Base-by-base conservation (phyloP, 2,329 filamentous ascomycete species). In the Fusarium brevicatenulatum region DNA sequence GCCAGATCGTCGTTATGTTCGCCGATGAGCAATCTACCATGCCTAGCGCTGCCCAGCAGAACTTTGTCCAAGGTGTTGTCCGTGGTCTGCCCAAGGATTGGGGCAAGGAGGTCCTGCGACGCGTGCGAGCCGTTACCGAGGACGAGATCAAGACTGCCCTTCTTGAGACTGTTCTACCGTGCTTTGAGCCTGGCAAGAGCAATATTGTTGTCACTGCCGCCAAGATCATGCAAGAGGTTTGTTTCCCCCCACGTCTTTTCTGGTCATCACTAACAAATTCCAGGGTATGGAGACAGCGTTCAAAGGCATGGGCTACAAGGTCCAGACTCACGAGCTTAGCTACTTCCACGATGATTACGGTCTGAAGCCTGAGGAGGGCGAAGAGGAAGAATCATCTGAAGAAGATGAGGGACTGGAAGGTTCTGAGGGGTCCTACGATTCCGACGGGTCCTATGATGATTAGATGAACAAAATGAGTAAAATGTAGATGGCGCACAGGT, bases 261-360 rank as follows among this genome's bases (percentile, higher is more conserved):
- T 12, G 13, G 11, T 21, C 8, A 55, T n/a, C 46, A 62, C 64
- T 70, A 71, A 76, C 60, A 72, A 30, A 64, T 62, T 23, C 28
- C 56, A 97, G 94, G 88, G 88, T 67, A 90, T 97, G 75, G 89
- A 92, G 77, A 91, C 91, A 74, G 91, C 92, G 4, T 93, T 98
- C 77, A 87, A 90, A 74, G 85, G 85, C 3, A 91, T 90, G 63
- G 95, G 95, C 0, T 99, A 97, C 85, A 91, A 91, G 80, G 92
- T 92, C 1, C 88, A 93, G 78, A 87, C 93, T 43, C 91, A 91
- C 78, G 86, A 91, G 34, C 86, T 98, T 55, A 90, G 91, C 46
- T 88, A 93, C 77, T 98, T 97, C 81, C 91, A 97, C 81, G 94
- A 98, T 72, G 93, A 95, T 78, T 98, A 98, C 80, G 95, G 95